A percentile compares a stretch with the other conserved stretches of the same genome.
These are phyloP conservation scores for Mucor saturninus DNA, from an alignment of 371 early-diverging fungal species.

Conservation along the genomic window DNA sequence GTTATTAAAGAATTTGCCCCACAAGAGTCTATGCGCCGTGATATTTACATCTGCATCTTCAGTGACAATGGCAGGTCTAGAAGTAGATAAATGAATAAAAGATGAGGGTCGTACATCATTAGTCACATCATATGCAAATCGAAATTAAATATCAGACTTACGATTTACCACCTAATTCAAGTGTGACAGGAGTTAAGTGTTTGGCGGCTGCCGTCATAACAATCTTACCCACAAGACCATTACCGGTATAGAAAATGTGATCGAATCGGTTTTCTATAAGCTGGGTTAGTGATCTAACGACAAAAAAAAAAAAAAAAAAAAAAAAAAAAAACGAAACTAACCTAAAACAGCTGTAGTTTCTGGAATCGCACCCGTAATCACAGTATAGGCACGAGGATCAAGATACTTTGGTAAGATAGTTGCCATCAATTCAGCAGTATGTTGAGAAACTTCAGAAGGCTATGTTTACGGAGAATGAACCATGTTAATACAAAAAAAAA, in stretches of 20 bases:
- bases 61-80: conserved; percentile 76
- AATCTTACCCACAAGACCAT: conserved; percentile 77
- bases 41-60: conserved; percentile 65
- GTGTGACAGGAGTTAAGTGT: conserved; percentile 77
- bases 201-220: conserved; percentile 82
- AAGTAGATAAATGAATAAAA: too few relatives aligned
- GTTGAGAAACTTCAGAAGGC: conserved; percentile 86
- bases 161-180: conserved; percentile 90
- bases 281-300: neutral
- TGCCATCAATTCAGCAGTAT: conserved; percentile 67
- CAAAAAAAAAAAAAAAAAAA: neutral
- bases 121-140: neutral
- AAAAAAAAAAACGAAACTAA: conserved; percentile 32
- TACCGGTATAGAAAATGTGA: conserved; percentile 94
- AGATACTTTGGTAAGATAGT: conserved; percentile 74
- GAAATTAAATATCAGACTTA: conserved; percentile 4
- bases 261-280: conserved; percentile 69
- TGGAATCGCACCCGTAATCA: conserved; percentile 78
- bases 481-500: neutral
- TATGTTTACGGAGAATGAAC: conserved; percentile 6
- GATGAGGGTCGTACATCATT: neutral
- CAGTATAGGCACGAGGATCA: conserved; percentile 66
- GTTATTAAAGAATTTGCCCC: conserved; percentile 81
- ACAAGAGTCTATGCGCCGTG: conserved; percentile 77
- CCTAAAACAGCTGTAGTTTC: conserved; percentile 77